Base-by-base conservation (phyloP, 2,329 filamentous ascomycete species). In the Penicillium italicum region DNA sequence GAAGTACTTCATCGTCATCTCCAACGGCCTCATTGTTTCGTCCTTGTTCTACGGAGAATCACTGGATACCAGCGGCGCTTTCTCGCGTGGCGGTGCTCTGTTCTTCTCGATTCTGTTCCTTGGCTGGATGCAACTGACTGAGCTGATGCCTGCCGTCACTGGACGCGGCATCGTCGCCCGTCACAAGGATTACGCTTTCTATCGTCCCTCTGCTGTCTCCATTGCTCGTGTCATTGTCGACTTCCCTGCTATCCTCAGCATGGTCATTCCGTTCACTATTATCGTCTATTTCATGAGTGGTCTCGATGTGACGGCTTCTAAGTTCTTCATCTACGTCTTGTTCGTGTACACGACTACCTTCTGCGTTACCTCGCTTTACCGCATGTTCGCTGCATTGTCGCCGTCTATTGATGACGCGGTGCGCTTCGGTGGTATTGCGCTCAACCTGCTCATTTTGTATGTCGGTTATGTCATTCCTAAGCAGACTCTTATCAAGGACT, bases 1-100 rank as follows among this genome's bases (percentile, higher is more conserved):
- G 38, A 94, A 93, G 62, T 80, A 88, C 56, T 88, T 91, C 72
- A 90, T 91, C 68, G 89, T 91, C 64, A 74, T 93, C 55, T 82
- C 86, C 55, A 89, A 90, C 69, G 82, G 74, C 53, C 79, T 95
- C 10, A 89, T 95, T 58, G 86, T 92, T 51, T 87, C 89, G 1
- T 90, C 87, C 2, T 78, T 94, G 18, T 94, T 94, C 74, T 90
- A 91, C 65, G 89, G 84, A 12, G 78, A 86, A 66, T 74, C 82
- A 0, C 65, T 80, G 5, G 77, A 82, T 63, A 86, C 85, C 1
- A 78, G 75, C 38, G 85, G 85, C 34, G 82, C 84, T 12, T 89
- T 88, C 69, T 76, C 80, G 5, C 79, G 85, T 62, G 83, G 85
- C 7, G 85, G 86, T 68, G 77, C 81, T 8, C 72, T 85, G 9